Conservation (phyloP, 2,329 filamentous ascomycete genomes). For the Coniochaeta sp. region DNA sequence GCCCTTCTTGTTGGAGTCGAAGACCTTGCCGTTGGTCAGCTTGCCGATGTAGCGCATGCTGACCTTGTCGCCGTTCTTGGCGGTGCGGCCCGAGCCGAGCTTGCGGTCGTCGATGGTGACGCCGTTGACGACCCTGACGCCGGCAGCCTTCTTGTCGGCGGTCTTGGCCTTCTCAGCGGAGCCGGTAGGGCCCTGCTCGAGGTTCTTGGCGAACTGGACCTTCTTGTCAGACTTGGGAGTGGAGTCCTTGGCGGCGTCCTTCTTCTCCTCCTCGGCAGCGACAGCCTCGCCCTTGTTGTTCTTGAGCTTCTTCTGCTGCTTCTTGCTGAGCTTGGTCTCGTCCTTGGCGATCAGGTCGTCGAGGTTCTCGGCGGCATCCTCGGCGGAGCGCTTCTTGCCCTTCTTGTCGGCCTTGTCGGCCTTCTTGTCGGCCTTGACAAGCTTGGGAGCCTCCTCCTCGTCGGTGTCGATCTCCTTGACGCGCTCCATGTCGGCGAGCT, state of each 20-base stretch:
- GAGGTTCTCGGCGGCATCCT: conserved; percentile 60
- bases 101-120: conserved; percentile 96
- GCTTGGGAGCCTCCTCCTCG: conserved; percentile 64
- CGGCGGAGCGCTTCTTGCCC: conserved; percentile 89
- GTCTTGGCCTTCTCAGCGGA: conserved; percentile 43
- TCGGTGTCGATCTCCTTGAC: conserved; percentile 78
- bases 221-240: conserved; percentile 70
- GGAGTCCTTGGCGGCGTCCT: conserved; percentile 18
- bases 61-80: conserved; percentile 85
- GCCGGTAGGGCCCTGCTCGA: conserved; percentile 89
- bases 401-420: conserved; percentile 48
- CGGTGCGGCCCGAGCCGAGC: conserved; percentile 72
- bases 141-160: conserved; percentile 44
- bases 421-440: conserved; percentile 31
- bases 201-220: conserved; percentile 98
- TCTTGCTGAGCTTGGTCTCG: conserved; percentile 81
- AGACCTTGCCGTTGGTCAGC: conserved; percentile 87
- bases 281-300: conserved; percentile 94
- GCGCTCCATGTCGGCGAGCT: conserved; percentile 64
- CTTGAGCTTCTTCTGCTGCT: conserved; percentile 96
- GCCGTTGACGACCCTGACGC: conserved; percentile 75
- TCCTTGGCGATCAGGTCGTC: conserved; percentile 82
- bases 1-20: conserved; percentile 98
- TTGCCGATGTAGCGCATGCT: conserved; percentile 98
- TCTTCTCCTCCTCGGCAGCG: conserved; percentile 50